Evolutionary conservation across 345 rosid genomes (phyloP).

Genomic region (Mercurialis annua): DNA sequence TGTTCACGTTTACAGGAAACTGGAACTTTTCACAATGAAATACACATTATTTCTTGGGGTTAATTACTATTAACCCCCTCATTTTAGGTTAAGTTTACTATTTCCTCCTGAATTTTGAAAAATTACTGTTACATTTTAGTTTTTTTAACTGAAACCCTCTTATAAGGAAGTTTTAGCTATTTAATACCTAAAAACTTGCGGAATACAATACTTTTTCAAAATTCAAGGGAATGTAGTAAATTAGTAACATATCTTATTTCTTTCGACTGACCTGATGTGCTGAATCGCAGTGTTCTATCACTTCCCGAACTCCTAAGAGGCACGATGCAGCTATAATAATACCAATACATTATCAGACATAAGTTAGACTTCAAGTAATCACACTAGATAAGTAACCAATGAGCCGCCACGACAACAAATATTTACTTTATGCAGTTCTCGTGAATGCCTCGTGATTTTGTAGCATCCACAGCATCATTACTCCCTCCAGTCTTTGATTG

Average conservation of each 20-base stretch:
- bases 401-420: background rate
- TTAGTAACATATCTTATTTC: too few species aligned
- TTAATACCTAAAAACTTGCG: too few species aligned
- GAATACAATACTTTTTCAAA: too few species aligned
- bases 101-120: too few species aligned
- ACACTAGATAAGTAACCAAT: background rate
- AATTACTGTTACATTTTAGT: too few species aligned
- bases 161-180: too few species aligned
- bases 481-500: conserved; percentile 64
- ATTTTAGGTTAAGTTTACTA: too few species aligned
- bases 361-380: background rate
- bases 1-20: background rate
- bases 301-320: conserved; percentile 48
- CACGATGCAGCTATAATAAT: conserved; percentile 56
- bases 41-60: background rate
- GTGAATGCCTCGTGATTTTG: conserved; percentile 62
- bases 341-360: background rate
- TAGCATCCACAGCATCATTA: conserved; percentile 57
- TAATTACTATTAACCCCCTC: too few species aligned
- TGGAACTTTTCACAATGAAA: background rate
- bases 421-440: conserved; percentile 83
- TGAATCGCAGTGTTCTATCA: conserved; percentile 60
- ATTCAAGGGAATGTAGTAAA: too few species aligned
- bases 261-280: conserved; percentile 76
- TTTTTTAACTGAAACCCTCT: too few species aligned